Evolutionary conservation across 768 basidiomycete species (phyloP).

Genomic region (Kwoniella heveanensis): DNA sequence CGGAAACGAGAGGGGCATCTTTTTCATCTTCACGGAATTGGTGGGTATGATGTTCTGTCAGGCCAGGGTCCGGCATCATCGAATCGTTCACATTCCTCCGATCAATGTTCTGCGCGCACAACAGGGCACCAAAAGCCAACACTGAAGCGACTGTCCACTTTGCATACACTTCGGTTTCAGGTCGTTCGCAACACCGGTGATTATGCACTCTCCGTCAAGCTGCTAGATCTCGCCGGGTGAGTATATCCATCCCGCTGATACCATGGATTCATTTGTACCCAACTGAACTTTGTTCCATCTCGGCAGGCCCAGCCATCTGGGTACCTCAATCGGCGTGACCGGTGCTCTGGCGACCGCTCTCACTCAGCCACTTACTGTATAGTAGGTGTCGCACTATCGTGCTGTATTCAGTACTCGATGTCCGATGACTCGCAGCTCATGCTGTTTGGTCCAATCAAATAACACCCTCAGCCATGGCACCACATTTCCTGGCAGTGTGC

Average conservation of each 20-base stretch:
- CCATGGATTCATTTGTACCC: not conserved
- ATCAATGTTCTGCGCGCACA: too few species aligned
- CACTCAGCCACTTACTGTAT: conserved; percentile 16
- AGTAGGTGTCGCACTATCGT: conserved; percentile 3
- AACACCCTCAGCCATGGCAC: conserved; percentile 6
- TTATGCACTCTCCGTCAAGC: conserved; percentile 9
- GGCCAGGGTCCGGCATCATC: too few species aligned
- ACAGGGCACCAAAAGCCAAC: too few species aligned
- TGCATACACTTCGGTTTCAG: not conserved
- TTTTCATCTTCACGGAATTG: conserved; percentile 23
- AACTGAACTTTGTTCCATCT: not conserved
- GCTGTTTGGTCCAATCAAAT: not conserved
- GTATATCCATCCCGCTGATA: not conserved
- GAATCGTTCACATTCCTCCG: too few species aligned
- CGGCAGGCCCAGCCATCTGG: conserved; percentile 11
- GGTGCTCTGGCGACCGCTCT: conserved; percentile 7
- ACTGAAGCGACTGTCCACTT: not conserved
- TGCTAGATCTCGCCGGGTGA: conserved; percentile 19
- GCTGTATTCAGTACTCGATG: too few species aligned
- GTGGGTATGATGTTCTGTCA: conserved; percentile 4
- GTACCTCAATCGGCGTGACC: conserved; percentile 20
- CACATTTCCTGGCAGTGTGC: conserved; percentile 13
- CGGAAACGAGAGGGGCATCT: conserved; percentile 12
- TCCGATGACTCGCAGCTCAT: not conserved
- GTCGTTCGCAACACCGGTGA: conserved; percentile 16